phyloP scores from a whole-genome alignment of 2,329 filamentous ascomycete species.

The Aspergillus sp. region DNA sequence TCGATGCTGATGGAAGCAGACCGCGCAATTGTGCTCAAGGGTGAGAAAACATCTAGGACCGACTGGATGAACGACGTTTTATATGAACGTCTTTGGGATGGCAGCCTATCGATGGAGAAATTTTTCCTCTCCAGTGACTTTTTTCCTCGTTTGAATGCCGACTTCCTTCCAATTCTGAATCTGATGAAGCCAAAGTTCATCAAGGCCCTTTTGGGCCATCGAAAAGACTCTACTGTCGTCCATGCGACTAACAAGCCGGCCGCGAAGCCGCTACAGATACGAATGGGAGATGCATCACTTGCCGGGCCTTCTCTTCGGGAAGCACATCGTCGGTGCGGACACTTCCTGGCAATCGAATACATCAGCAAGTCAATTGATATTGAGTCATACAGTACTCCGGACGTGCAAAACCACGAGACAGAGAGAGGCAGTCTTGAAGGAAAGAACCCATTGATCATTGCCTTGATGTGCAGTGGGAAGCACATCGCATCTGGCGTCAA shows the following conservation, averaged over 20 bases:
- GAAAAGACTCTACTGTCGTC: background rate
- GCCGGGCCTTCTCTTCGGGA: background rate
- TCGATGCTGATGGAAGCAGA: background rate
- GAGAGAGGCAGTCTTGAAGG: no score
- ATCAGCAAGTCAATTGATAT: background rate
- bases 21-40: background rate
- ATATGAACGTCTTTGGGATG: no score
- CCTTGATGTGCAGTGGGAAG: no score
- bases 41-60: background rate
- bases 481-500: background rate
- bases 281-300: background rate
- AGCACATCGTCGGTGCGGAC: background rate
- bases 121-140: no score
- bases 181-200: background rate
- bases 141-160: no score
- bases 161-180: background rate
- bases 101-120: no score
- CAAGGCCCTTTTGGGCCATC: background rate
- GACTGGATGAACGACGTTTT: no score
- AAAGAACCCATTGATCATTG: background rate
- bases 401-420: background rate
- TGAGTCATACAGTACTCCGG: background rate
- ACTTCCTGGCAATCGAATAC: background rate
- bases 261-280: background rate
- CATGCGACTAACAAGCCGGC: background rate